Evolutionary conservation across 306 rosid genomes (phyloP).

Genomic region (Pterocarpus santalinus): DNA sequence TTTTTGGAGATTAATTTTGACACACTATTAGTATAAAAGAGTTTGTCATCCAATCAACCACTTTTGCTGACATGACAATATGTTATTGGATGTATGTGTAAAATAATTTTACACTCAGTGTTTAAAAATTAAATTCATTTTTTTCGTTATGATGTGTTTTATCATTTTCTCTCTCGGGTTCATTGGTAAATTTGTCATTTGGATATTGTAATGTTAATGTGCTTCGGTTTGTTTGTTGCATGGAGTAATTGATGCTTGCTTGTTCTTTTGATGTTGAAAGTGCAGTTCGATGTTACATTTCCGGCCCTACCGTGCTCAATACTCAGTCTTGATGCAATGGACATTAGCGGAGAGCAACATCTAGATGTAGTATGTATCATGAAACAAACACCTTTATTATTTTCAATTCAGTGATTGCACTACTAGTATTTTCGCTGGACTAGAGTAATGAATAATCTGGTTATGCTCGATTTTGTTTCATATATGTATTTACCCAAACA

Average conservation of each 20-base stretch:
- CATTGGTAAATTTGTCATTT: background rate
- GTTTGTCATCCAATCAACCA: too few relatives aligned
- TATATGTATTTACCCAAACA: background rate
- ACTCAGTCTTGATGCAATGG: constrained; percentile 97
- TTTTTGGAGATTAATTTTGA: background rate
- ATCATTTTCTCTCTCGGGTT: background rate
- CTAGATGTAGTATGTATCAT: constrained; percentile 84
- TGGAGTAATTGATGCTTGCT: constrained; percentile 16
- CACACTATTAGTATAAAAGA: background rate
- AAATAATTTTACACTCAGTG: too few relatives aligned
- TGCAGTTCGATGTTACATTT: constrained; percentile 98
- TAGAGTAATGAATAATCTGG: constrained; percentile 2
- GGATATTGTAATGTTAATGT: background rate
- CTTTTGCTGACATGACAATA: too few relatives aligned
- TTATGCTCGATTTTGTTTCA: constrained; percentile 5
- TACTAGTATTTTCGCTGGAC: background rate
- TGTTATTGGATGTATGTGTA: too few relatives aligned
- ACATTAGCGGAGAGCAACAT: constrained; percentile 99
- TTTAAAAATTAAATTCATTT: too few relatives aligned
- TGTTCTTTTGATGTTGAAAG: constrained; percentile 50
- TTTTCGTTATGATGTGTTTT: background rate
- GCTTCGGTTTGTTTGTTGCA: constrained; percentile 1
- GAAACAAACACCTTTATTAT: too few relatives aligned
- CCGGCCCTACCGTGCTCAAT: constrained; percentile 96
- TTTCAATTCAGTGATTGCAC: constrained; percentile 3